Base-by-base conservation (phyloP, 1,284 basidiomycete species). In the Neolentinus lepideus region DNA sequence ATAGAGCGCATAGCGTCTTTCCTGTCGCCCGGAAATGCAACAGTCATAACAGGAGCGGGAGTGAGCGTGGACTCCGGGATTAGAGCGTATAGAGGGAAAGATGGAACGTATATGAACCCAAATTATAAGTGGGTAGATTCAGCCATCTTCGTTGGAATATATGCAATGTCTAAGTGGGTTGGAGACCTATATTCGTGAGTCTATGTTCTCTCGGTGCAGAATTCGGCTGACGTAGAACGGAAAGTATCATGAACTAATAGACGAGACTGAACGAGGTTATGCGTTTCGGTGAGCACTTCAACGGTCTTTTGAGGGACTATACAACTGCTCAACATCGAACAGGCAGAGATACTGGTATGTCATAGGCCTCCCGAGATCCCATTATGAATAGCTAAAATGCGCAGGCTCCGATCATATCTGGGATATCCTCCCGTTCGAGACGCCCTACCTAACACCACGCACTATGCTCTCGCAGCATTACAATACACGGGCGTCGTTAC, bases 51-150 rank as follows among this genome's bases (percentile, higher is more conserved):
- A 0, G 94, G 94, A 0, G 94, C 94, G 0, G 94, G 94, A 2
- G 89, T 96, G 57, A 92, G 89, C 66, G 94, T 96, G 21, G 94
- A 97, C 67, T 91, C 87, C 19, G 94, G 94, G 26, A 94, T 97
- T 57, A 77, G 92, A 60, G 92, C 93, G 14, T 94, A 95, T 69
- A 75, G 92, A 59, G 92, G 91, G 2, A 78, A 80, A 58, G 87
- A 92, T 64, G 92, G 92, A 24, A 76, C 84, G 60, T 94, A 94
- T 71, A 84, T 89, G 79, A 94, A 94, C 68, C 92, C 92, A 6
- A 92, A 94, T 70, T 95, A 92, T 75, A 88, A 86, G 92, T 93
- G 64, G 61, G 83, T 75, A 54, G 11, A 19, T 27, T 35, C 29
- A 31, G 29, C 12, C 4, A 46, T 24, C 14, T n/a, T 25, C 22